phyloP scores from a whole-genome alignment of 345 rosid species.

The Eucalyptus regnans region DNA sequence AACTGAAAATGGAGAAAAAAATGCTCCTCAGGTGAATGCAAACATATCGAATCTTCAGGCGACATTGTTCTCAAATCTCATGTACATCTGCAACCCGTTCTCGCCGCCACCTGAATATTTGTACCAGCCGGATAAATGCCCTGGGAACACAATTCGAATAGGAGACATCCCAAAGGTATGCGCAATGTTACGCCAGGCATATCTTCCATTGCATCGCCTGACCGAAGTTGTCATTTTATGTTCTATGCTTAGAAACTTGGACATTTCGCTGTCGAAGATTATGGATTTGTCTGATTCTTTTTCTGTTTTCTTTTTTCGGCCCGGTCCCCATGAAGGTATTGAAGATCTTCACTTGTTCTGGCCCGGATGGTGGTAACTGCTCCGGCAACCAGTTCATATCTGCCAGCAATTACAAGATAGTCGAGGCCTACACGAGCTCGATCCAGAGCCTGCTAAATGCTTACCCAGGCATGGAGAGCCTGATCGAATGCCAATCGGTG shows the following conservation, averaged over 20 bases:
- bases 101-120: slow-evolving; percentile 42
- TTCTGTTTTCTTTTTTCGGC: background rate
- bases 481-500: slow-evolving; percentile 41
- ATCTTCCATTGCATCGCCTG: background rate
- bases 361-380: slow-evolving; percentile 24
- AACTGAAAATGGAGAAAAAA: background rate
- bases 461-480: slow-evolving; percentile 46
- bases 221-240: background rate
- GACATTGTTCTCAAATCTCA: background rate
- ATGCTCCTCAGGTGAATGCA: slow-evolving; percentile 34
- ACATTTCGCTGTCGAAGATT: background rate
- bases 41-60: slow-evolving; percentile 27
- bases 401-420: slow-evolving; percentile 4
- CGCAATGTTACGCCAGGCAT: background rate
- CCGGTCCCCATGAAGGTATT: slow-evolving; percentile 5
- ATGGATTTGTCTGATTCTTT: background rate
- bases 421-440: slow-evolving; percentile 35
- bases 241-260: background rate
- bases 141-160: slow-evolving; percentile 26
- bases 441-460: slow-evolving; percentile 37
- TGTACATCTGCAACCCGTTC: slow-evolving; percentile 59
- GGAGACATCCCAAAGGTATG: slow-evolving; percentile 49
- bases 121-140: slow-evolving; percentile 37
- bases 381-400: slow-evolving; percentile 32
- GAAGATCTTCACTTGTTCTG: slow-evolving; percentile 28